These are phyloP conservation scores for Fusarium udum DNA, from an alignment of 2,329 filamentous ascomycete genomes.

Conservation along the genomic window DNA sequence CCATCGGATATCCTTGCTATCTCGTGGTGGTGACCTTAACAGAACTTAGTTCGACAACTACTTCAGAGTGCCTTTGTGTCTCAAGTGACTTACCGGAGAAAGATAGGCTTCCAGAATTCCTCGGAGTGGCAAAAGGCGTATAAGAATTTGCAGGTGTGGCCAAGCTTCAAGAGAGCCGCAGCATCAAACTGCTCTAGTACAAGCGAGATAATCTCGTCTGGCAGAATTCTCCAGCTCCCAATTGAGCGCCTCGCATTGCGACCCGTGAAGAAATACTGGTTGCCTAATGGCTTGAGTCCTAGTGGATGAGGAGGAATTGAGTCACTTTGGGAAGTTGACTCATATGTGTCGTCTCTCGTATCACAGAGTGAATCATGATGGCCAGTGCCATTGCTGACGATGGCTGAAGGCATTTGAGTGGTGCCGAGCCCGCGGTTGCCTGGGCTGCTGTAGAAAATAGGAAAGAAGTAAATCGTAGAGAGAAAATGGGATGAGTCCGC, in stretches of 20 bases:
- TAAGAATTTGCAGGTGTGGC: conserved; percentile 83
- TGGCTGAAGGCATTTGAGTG: conserved; percentile 35
- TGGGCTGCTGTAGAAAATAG: not conserved
- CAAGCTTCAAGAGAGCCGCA: conserved; percentile 69
- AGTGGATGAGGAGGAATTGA: conserved; percentile 82
- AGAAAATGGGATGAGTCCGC: not conserved
- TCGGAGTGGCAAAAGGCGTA: conserved; percentile 87
- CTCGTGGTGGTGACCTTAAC: conserved; percentile 44
- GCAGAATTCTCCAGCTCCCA: conserved; percentile 73
- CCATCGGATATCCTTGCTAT: conserved; percentile 63
- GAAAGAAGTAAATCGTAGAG: not conserved
- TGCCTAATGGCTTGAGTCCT: conserved; percentile 86
- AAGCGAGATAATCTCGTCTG: conserved; percentile 82
- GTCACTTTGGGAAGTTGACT: conserved; percentile 44
- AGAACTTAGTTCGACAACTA: conserved; percentile 27
- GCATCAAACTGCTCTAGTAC: conserved; percentile 80
- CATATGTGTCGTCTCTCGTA: conserved; percentile 34
- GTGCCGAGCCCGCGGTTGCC: not conserved
- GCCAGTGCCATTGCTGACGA: conserved; percentile 11
- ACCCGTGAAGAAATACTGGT: conserved; percentile 74
- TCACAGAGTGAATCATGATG: conserved; percentile 33
- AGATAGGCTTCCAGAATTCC: conserved; percentile 88
- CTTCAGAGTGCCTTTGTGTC: conserved; percentile 15
- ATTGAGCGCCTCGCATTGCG: conserved; percentile 73
- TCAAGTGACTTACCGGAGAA: conserved; percentile 76